Base-by-base conservation (phyloP, 2,329 filamentous ascomycete genomes). In the Aspergillus ruber region DNA sequence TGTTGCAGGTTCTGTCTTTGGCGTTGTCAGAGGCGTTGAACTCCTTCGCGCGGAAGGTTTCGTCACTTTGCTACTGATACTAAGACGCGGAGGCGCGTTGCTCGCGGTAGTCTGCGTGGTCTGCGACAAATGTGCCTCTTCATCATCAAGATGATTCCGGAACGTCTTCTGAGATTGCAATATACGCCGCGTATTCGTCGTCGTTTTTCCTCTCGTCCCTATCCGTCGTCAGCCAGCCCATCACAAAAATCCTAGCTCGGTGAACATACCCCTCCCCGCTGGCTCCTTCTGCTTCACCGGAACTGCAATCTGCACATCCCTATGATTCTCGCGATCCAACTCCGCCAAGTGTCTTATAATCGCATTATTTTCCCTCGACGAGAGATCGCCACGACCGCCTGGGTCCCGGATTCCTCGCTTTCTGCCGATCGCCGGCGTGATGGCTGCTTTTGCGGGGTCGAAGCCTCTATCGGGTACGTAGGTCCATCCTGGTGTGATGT, bases 401-500 rank as follows among this genome's bases (percentile, higher is more conserved):
- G 74, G 74, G 50, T 77, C 80, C 53, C 86, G 79, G 17, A 81
- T 79, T 25, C 81, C 83, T 60, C 89, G 85, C 70, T 94, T 95
- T 52, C 86, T 79, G 42, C 68, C 70, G 50, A 65, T 73, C 61
- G 67, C 71, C 64, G 63, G 74, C 78, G 80, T 54, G 73, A 69
- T 49, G 72, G 76, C 51, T 67, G 70, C 53, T 74, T 78, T 77
- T 8, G 81, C 76, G 10, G 79, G 76, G 47, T 81, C 77, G 47
- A 79, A 76, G 67, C 78, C 64, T 13, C 80, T 83, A 63, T 95
- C 88, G 25, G 90, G 84, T 1, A 96, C 88, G 65, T 95, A 95
- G 10, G 89, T 89, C 86, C 90, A 97, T 61, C 91, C 91, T 1
- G 91, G 90, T 1, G 88, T 86, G 40, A 79, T 75, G 40, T 81